Conservation (phyloP, 179 eudicot genomes). For the Monotropa hypopitys region DNA sequence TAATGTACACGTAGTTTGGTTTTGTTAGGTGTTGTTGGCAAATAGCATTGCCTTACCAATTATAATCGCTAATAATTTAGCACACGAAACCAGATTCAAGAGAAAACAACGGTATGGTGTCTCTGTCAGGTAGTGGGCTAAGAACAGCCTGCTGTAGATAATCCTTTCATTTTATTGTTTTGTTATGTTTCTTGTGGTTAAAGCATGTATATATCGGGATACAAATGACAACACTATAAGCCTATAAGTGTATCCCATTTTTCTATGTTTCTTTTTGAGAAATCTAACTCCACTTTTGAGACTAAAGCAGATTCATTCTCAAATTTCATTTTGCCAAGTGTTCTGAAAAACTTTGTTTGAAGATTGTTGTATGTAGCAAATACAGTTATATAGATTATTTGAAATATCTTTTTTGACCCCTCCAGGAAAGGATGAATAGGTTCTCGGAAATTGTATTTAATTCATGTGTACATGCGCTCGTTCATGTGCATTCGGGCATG, state of each 20-base stretch:
- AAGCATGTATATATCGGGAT: not conserved
- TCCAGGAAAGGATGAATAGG: constrained; percentile 72
- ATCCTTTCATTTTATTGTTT: not conserved
- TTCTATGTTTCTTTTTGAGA: not conserved
- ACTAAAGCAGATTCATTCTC: not conserved
- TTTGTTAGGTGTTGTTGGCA: not conserved
- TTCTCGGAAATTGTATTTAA: too few relatives aligned
- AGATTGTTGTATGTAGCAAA: not conserved
- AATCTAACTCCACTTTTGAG: not conserved
- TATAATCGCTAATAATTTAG: not conserved
- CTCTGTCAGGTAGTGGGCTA: not conserved
- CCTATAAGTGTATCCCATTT: not conserved
- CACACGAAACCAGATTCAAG: not conserved
- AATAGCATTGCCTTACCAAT: not conserved
- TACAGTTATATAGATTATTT: not conserved
- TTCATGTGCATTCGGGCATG: too few relatives aligned
- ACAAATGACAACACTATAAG: not conserved
- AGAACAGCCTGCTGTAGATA: not conserved
- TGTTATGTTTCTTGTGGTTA: not conserved
- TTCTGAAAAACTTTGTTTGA: not conserved
- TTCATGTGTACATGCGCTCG: too few relatives aligned
- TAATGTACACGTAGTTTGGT: not conserved
- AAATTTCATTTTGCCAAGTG: not conserved
- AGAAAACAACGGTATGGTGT: not conserved
- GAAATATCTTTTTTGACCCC: constrained; percentile 3